Percentiles rank a stretch among this genome's conserved stretches.
phyloP scores from a whole-genome alignment of 306 rosid species.

The Gillenia trifoliata region DNA sequence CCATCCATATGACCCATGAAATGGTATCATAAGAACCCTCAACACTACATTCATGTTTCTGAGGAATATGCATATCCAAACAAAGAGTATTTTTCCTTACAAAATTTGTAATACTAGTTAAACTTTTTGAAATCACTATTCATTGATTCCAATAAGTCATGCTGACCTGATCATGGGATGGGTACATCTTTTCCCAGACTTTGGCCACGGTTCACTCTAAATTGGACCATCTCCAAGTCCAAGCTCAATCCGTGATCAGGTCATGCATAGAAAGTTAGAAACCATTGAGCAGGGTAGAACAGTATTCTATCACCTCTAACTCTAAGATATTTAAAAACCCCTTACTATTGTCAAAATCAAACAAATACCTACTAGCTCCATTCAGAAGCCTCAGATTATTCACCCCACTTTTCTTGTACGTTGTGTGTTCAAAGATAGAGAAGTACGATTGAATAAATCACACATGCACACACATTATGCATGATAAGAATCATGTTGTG shows the following conservation, averaged over 20 bases:
- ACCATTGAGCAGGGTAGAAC: not conserved
- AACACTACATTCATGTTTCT: too few species aligned
- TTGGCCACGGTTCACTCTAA: too few species aligned
- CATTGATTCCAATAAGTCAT: too few species aligned
- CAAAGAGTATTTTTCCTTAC: too few species aligned
- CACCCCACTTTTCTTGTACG: not conserved
- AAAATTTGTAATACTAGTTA: too few species aligned
- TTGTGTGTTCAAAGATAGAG: not conserved
- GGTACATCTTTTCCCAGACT: too few species aligned
- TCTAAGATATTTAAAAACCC: not conserved
- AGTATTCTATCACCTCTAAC: not conserved
- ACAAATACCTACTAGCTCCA: not conserved
- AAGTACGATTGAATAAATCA: not conserved
- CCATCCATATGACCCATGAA: too few species aligned
- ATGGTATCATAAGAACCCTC: too few species aligned
- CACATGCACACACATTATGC: not conserved
- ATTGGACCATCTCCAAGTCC: too few species aligned
- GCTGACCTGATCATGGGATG: too few species aligned
- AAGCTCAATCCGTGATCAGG: not conserved
- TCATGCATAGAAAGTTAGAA: not conserved
- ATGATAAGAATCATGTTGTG: not conserved
- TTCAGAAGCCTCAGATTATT: not conserved
- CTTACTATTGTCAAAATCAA: not conserved
- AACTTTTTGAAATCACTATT: too few species aligned
- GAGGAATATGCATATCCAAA: too few species aligned